These are phyloP conservation scores for Pholiota molesta DNA, from an alignment of 768 basidiomycete genomes.

Conservation along the genomic window DNA sequence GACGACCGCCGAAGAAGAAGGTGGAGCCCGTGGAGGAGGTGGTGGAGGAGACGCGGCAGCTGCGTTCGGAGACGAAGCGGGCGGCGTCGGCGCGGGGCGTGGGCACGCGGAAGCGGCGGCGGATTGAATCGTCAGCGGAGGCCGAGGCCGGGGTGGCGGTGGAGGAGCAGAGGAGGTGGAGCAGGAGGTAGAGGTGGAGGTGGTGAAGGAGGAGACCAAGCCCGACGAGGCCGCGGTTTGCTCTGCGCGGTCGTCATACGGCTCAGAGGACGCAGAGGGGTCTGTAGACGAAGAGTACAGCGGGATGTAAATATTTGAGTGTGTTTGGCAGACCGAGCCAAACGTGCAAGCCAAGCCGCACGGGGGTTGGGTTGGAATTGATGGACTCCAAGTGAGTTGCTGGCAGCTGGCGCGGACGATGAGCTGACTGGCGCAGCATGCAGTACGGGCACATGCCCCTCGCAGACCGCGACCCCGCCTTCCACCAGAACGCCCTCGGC, in stretches of 20 bases:
- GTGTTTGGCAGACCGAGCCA: neutral
- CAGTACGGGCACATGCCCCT: conserved; percentile 61
- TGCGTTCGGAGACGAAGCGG: conserved; percentile 16
- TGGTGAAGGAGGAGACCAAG: too few relatives aligned
- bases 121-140: conserved; percentile 18
- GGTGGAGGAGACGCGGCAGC: conserved; percentile 57
- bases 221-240: too few relatives aligned
- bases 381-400: conserved; percentile 41
- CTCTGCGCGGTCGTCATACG: too few relatives aligned
- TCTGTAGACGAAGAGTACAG: conserved; percentile 31
- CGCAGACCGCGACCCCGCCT: conserved; percentile 54
- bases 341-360: conserved; percentile 26
- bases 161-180: conserved; percentile 28
- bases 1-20: conserved; percentile 45
- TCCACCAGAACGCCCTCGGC: conserved; percentile 60
- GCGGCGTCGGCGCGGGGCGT: neutral
- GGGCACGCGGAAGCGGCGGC: conserved; percentile 6
- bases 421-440: conserved; percentile 42
- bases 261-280: conserved; percentile 42
- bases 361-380: conserved; percentile 37
- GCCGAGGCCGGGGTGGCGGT: conserved; percentile 24
- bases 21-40: conserved; percentile 55
- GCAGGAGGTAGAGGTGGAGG: too few relatives aligned
- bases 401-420: conserved; percentile 36
- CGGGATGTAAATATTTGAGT: conserved; percentile 4